Conservation (phyloP, 345 rosid species). For the Microcos paniculata region DNA sequence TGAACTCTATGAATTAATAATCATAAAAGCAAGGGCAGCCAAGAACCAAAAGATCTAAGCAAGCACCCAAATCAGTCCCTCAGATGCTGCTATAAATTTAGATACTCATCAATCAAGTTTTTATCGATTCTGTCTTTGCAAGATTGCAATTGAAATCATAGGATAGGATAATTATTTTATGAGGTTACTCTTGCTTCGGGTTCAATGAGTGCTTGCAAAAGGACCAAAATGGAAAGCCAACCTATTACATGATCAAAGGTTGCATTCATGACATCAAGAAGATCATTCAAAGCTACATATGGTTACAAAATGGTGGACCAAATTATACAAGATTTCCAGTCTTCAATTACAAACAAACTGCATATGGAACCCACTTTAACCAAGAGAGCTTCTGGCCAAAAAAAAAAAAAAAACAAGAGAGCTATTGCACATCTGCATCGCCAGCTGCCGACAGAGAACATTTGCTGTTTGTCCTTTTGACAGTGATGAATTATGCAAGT, state of each 20-base stretch:
- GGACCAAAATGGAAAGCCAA: neutral
- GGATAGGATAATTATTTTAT: neutral
- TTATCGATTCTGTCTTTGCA: neutral
- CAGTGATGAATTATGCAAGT: slow-evolving; percentile 2
- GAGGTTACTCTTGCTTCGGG: neutral
- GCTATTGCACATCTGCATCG: slow-evolving; percentile 5
- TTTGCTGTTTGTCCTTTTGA: slow-evolving; percentile 2
- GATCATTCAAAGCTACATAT: neutral
- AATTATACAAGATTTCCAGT: neutral
- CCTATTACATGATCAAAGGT: no score
- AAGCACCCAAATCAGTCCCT: neutral
- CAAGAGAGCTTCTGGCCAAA: no score
- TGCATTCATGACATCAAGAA: neutral
- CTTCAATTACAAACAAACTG: neutral
- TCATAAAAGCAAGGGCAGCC: slow-evolving; percentile 3
- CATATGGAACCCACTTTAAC: slow-evolving; percentile 2
- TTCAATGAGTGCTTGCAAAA: neutral
- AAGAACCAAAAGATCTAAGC: neutral
- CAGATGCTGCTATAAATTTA: neutral
- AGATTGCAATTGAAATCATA: neutral
- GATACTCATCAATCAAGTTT: neutral
- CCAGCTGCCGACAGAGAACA: slow-evolving; percentile 30
- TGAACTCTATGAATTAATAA: neutral
- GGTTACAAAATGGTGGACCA: slow-evolving; percentile 17
- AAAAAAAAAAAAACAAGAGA: neutral